A percentile compares a stretch with the other conserved stretches of the same genome.
Evolutionary conservation across 306 rosid species (phyloP).

Genomic region (Sphenostylis stenocarpa): DNA sequence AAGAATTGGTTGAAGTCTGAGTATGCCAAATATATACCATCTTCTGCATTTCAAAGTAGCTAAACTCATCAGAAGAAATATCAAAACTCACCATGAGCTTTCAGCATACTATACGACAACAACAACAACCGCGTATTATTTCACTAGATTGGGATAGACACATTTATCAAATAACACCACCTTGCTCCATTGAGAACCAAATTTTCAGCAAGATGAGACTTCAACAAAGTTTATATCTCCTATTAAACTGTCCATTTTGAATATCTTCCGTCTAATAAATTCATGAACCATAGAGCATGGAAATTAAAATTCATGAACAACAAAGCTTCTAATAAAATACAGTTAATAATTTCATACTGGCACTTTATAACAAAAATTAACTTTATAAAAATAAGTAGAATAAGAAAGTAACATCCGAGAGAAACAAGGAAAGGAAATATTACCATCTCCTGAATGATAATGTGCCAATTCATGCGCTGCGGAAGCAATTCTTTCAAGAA

Average conservation of each 20-base stretch:
- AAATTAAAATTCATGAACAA: neutral
- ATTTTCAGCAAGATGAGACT: slow-evolving; percentile 2
- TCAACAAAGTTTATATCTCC: neutral
- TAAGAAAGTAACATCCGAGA: neutral
- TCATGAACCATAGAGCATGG: slow-evolving; percentile 13
- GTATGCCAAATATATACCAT: slow-evolving; percentile 88
- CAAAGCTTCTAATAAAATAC: slow-evolving; percentile 12
- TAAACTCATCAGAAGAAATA: slow-evolving; percentile 34
- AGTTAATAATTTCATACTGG: neutral
- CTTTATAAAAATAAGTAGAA: neutral
- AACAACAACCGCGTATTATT: neutral
- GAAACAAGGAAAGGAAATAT: neutral
- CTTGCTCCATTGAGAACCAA: neutral
- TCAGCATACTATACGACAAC: neutral
- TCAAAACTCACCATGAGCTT: neutral
- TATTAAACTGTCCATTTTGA: neutral
- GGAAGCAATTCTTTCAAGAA: slow-evolving; percentile 89
- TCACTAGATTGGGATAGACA: neutral
- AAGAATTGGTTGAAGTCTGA: slow-evolving; percentile 81
- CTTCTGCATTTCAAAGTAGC: slow-evolving; percentile 61
- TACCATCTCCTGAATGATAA: slow-evolving; percentile 98
- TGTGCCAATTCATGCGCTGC: slow-evolving; percentile 89
- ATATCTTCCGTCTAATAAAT: slow-evolving; percentile 13
- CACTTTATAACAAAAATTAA: neutral
- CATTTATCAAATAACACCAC: neutral